Conservation (phyloP, 768 basidiomycete genomes). For the Tricholoma hemisulphureum region DNA sequence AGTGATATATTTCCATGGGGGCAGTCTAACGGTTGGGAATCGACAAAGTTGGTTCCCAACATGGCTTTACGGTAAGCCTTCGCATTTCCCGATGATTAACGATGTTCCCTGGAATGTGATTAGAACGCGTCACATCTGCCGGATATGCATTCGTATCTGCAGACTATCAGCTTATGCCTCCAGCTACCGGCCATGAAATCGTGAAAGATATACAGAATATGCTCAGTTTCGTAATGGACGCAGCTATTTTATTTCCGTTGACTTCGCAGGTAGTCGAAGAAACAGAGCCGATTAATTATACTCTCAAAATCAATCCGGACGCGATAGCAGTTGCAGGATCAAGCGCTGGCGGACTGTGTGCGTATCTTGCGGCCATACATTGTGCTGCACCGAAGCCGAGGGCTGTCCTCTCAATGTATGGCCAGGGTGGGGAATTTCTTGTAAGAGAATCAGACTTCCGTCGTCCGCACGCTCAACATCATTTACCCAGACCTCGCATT, state of each 20-base stretch:
- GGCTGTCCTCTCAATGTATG: slow-evolving; percentile 58
- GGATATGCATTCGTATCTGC: slow-evolving; percentile 61
- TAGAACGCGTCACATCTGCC: slow-evolving; percentile 45
- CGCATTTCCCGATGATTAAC: background rate
- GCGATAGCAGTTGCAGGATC: slow-evolving; percentile 53
- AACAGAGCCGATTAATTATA: background rate
- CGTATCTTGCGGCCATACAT: slow-evolving; percentile 58
- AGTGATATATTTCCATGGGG: slow-evolving; percentile 50
- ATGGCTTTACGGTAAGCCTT: slow-evolving; percentile 57
- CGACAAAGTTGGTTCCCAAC: slow-evolving; percentile 59
- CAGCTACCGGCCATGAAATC: slow-evolving; percentile 55
- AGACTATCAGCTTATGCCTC: slow-evolving; percentile 60
- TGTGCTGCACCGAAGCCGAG: slow-evolving; percentile 48
- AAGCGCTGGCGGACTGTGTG: slow-evolving; percentile 64
- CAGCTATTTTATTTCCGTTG: slow-evolving; percentile 17
- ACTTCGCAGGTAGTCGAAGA: slow-evolving; percentile 6
- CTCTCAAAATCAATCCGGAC: slow-evolving; percentile 40
- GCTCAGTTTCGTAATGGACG: slow-evolving; percentile 43
- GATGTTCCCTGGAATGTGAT: background rate
- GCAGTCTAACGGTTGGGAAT: slow-evolving; percentile 61
- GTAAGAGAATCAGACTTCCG: slow-evolving; percentile 25
- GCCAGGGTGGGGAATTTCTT: slow-evolving; percentile 61
- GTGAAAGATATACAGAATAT: slow-evolving; percentile 57
- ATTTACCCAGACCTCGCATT: slow-evolving; percentile 45
- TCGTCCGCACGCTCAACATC: background rate